Evolutionary conservation across 2,329 filamentous ascomycete genomes (phyloP), one percentile per base, ranked within the genome.

Genomic region (Hortaea sp.): DNA sequence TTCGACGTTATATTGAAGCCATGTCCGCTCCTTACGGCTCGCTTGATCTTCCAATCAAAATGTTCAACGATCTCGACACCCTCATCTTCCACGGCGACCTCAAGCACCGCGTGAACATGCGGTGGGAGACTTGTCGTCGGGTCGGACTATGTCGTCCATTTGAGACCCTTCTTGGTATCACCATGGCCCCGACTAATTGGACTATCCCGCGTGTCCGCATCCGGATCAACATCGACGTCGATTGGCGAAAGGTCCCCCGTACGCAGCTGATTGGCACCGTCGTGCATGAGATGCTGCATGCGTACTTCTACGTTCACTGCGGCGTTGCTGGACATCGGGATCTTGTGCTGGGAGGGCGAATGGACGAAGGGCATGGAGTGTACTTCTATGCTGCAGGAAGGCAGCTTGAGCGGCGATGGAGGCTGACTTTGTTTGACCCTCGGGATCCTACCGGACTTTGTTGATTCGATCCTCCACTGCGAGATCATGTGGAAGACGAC

Each of bases 21-120:
- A 13, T 39, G 13, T 5, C 10, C 29, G n/a, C 5, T 6, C 44
- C 39, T 10, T 31, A 10, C 34, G 41, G 7, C 37, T 47, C 9
- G 7, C 39, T 38, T 41, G 51, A 53, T 30, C 49, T 53, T 13
- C 30, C 43, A n/a, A 47, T 48, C 34, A 53, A 53, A 28, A 45
- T 49, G 9, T 53, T 51, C 45, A 38, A 47, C 37, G 50, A 51
- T 39, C 44, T 49, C 42, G 46, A 49, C 35, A 32, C 32, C 30
- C 29, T 46, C 31, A 39, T 45, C 44, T 51, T 53, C 50, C 30
- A 43, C n/a, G 46, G 50, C 32, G 34, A 45, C 13, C 46, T 53
- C 20, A 28, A 34, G 7, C 41, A 39, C 29, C 38, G 50, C 13
- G 38, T 51, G 13, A 38, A 41, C 29, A 28, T 51, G 1, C n/a